Evolutionary conservation across 148 eudicot genomes (phyloP).

Genomic region (Rhododendron vialii): DNA sequence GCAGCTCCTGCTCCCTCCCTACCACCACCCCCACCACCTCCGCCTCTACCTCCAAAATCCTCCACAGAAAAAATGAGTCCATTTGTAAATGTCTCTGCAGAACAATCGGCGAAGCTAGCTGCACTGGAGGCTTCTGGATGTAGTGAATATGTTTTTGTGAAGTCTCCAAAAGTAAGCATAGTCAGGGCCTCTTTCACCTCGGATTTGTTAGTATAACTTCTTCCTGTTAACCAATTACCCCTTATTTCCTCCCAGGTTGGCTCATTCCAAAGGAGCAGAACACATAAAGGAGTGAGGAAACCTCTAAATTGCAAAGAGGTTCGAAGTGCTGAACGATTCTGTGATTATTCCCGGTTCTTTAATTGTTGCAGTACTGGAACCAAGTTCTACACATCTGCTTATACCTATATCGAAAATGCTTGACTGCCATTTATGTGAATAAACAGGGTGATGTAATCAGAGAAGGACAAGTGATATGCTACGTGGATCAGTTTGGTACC

Average conservation of each 20-base stretch:
- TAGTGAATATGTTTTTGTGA: conserved; percentile 62
- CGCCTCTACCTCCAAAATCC: conserved; percentile 39
- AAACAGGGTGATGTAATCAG: conserved; percentile 77
- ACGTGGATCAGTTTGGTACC: conserved; percentile 78
- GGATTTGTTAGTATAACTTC: background rate
- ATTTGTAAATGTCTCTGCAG: conserved; percentile 48
- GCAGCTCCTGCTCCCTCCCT: conserved; percentile 40
- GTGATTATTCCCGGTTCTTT: background rate
- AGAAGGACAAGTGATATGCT: conserved; percentile 87
- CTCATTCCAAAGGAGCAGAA: conserved; percentile 66
- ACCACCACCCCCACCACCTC: conserved; percentile 31
- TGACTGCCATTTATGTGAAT: conserved; percentile 1
- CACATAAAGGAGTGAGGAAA: conserved; percentile 65
- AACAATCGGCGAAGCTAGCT: conserved; percentile 57
- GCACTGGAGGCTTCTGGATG: conserved; percentile 83
- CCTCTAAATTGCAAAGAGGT: conserved; percentile 83
- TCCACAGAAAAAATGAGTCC: conserved; percentile 57
- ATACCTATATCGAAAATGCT: background rate
- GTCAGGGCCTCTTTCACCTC: background rate
- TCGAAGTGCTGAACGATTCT: background rate
- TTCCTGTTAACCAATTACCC: background rate
- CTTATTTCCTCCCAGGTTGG: conserved; percentile 55
- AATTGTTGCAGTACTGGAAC: background rate
- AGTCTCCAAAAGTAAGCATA: conserved; percentile 74
- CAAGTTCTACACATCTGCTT: background rate